Evolutionary conservation across 148 eudicot genomes (phyloP).

Genomic region (Suaeda aralocaspica): DNA sequence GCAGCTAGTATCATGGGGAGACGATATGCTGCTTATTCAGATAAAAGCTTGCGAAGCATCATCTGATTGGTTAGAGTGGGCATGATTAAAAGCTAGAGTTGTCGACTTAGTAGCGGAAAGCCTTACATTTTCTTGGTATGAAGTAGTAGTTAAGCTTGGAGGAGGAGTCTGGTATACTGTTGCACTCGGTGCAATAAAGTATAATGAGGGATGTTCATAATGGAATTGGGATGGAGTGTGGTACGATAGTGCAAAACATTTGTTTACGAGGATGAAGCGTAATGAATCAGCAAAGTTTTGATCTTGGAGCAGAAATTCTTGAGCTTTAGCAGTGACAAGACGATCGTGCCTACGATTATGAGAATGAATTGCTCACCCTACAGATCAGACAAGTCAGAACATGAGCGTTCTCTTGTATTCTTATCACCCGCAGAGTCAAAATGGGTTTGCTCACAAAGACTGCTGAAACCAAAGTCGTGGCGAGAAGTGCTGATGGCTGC

Average conservation of each 20-base stretch:
- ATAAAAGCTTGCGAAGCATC: constrained; percentile 57
- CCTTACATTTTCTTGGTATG: constrained; percentile 82
- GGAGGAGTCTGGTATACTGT: constrained; percentile 71
- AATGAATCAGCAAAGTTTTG: constrained; percentile 53
- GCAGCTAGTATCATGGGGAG: too few species aligned
- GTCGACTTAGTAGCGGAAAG: constrained; percentile 62
- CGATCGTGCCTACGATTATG: constrained; percentile 60
- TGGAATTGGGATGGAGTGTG: constrained; percentile 75
- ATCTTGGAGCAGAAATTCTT: constrained; percentile 78
- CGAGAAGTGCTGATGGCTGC: constrained; percentile 55
- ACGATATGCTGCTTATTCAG: too few species aligned
- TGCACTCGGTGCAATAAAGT: constrained; percentile 51
- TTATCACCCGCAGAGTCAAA: constrained; percentile 35
- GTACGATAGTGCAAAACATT: constrained; percentile 45
- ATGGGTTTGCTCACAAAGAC: constrained; percentile 25
- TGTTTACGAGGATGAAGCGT: constrained; percentile 44
- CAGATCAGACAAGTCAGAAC: constrained; percentile 41
- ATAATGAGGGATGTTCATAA: constrained; percentile 61
- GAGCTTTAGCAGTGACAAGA: constrained; percentile 56
- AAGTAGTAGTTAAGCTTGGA: constrained; percentile 61
- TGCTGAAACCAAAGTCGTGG: constrained; percentile 33
- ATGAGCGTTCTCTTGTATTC: constrained; percentile 56
- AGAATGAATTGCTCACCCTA: constrained; percentile 68
- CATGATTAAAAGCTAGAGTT: constrained; percentile 56
- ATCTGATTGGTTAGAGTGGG: constrained; percentile 59